phyloP scores from a whole-genome alignment of 805 yeast genomes.

The Torulaspora maleeae region DNA sequence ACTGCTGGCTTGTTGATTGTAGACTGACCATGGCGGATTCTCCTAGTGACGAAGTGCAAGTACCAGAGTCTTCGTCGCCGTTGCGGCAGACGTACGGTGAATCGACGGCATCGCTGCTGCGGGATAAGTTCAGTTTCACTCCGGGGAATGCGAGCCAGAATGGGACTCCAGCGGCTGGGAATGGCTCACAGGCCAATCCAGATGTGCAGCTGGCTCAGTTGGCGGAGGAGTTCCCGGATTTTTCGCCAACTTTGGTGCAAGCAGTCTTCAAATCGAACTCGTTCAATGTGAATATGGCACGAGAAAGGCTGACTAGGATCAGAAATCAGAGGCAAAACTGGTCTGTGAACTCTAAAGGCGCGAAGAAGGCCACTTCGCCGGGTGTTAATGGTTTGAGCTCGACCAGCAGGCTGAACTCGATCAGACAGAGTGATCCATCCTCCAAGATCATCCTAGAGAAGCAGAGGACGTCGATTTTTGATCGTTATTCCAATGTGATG shows the following conservation, averaged over 20 bases:
- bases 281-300: slow-evolving; percentile 34
- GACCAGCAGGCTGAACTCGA: slow-evolving; percentile 15
- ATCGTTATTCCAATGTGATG: slow-evolving; percentile 35
- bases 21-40: slow-evolving; percentile 9
- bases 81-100: slow-evolving; percentile 18
- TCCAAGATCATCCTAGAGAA: slow-evolving; percentile 39
- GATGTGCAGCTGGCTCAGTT: slow-evolving; percentile 20
- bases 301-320: slow-evolving; percentile 32
- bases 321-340: slow-evolving; percentile 27
- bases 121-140: slow-evolving; percentile 44
- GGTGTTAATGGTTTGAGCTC: slow-evolving; percentile 15
- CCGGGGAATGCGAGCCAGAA: slow-evolving; percentile 18
- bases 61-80: slow-evolving; percentile 42
- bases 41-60: slow-evolving; percentile 40
- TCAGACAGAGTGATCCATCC: slow-evolving; percentile 19
- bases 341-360: slow-evolving; percentile 15
- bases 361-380: slow-evolving; percentile 1
- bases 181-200: slow-evolving; percentile 11
- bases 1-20: neutral
- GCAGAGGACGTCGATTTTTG: slow-evolving; percentile 37
- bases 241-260: slow-evolving; percentile 35
- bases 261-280: slow-evolving; percentile 40
- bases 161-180: neutral
- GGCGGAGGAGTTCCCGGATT: slow-evolving; percentile 31
- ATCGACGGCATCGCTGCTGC: slow-evolving; percentile 25